phyloP scores from a whole-genome alignment of 2,329 filamentous ascomycete species.

The Hyphodiscus sp. region DNA sequence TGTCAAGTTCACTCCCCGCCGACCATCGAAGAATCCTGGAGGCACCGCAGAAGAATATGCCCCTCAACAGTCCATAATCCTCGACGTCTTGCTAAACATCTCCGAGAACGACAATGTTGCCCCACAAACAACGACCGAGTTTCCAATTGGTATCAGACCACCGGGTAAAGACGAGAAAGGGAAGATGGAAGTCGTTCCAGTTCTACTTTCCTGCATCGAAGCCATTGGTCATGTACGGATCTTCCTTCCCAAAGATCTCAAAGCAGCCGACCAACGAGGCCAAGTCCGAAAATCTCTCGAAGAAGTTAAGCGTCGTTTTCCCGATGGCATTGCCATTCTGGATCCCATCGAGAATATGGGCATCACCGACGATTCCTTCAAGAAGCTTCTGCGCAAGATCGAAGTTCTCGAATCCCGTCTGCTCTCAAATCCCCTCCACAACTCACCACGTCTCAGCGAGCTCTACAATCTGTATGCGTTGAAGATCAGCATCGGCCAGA shows the following conservation, averaged over 20 bases:
- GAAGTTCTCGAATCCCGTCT: conserved; percentile 91
- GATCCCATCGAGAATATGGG: conserved; percentile 97
- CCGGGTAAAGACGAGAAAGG: conserved; percentile 56
- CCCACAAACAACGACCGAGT: conserved; percentile 55
- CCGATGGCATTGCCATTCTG: conserved; percentile 80
- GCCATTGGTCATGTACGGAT: conserved; percentile 78
- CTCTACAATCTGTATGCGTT: conserved; percentile 81
- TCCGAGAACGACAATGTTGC: conserved; percentile 45
- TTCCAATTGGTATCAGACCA: conserved; percentile 57
- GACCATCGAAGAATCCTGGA: conserved; percentile 51
- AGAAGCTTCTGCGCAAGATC: conserved; percentile 89
- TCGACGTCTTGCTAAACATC: conserved; percentile 72
- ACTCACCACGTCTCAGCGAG: conserved; percentile 74
- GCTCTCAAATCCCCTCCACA: conserved; percentile 83
- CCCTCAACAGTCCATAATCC: conserved; percentile 71
- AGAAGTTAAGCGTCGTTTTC: conserved; percentile 82
- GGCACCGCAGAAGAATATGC: conserved; percentile 57
- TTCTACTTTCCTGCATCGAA: conserved; percentile 79
- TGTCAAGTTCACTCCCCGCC: conserved; percentile 63
- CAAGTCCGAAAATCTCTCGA: conserved; percentile 60
- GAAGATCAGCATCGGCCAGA: conserved; percentile 68
- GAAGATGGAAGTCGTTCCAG: conserved; percentile 77
- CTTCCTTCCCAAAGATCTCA: conserved; percentile 73
- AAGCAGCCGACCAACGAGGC: conserved; percentile 60
- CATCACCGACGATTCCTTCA: conserved; percentile 88